phyloP scores from a whole-genome alignment of 306 rosid species.

The Ceratonia siliqua region DNA sequence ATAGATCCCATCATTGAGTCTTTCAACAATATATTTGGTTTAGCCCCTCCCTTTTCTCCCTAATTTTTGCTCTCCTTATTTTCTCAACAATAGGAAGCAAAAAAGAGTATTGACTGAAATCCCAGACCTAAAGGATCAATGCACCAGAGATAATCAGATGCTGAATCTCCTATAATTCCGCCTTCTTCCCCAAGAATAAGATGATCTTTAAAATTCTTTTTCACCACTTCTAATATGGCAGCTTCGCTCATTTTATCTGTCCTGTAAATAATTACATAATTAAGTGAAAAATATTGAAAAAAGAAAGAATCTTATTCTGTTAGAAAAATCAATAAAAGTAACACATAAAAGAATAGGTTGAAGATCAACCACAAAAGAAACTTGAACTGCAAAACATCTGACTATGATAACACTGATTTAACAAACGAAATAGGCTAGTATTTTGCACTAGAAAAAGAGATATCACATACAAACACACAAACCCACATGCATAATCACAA shows the following conservation, averaged over 20 bases:
- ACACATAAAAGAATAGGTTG: not conserved
- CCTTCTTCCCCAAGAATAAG: constrained; percentile 99
- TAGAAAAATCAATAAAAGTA: constrained; percentile 3
- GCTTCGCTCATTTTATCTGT: constrained; percentile 96
- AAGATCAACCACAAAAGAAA: not conserved
- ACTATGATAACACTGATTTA: constrained; percentile 4
- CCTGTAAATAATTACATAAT: constrained; percentile 52
- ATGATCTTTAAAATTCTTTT: constrained; percentile 71
- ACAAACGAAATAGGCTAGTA: not conserved
- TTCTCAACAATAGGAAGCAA: not conserved
- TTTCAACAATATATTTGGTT: not conserved
- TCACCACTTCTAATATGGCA: constrained; percentile 77
- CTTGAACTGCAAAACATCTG: constrained; percentile 6
- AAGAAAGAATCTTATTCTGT: not conserved
- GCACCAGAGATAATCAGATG: constrained; percentile 98
- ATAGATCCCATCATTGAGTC: not conserved
- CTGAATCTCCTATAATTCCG: constrained; percentile 82
- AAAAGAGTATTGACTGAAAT: constrained; percentile 28
- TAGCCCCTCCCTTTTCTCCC: not conserved
- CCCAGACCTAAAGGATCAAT: constrained; percentile 91
- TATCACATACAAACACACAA: not conserved
- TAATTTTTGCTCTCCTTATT: not conserved
- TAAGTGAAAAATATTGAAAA: constrained; percentile 10
- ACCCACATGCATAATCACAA: not conserved
- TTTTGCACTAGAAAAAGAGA: not conserved